A percentile compares a stretch with the other conserved stretches of the same genome.
Conservation (phyloP, 768 basidiomycete genomes). For the Leccinum boreale region DNA sequence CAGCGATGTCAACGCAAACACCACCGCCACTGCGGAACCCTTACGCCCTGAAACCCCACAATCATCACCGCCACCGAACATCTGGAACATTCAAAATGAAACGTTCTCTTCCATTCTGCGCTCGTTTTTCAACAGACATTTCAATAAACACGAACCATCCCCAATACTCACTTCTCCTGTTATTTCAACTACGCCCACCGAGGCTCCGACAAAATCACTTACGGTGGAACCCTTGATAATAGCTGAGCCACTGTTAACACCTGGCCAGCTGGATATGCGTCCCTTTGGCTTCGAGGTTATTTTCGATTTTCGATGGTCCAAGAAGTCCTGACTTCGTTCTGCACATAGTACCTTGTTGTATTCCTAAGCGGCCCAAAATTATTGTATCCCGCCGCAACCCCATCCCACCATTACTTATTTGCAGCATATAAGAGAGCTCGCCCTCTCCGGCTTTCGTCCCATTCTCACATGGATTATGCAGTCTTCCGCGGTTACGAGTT, state of each 20-base stretch:
- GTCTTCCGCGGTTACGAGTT: neutral
- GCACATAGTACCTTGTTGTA: conserved; percentile 20
- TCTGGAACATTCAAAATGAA: conserved; percentile 9
- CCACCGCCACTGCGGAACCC: conserved; percentile 24
- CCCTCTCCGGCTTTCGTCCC: no score
- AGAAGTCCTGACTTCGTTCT: conserved; percentile 12
- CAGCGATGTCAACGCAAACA: conserved; percentile 21
- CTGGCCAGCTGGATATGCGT: conserved; percentile 67
- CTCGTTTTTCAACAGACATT: conserved; percentile 21
- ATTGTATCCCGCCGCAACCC: conserved; percentile 11
- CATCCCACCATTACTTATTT: neutral
- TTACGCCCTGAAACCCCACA: conserved; percentile 14
- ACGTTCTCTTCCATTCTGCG: conserved; percentile 24
- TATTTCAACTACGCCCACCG: neutral
- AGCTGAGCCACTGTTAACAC: conserved; percentile 24
- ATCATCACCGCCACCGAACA: conserved; percentile 6
- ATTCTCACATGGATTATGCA: neutral
- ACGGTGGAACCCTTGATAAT: conserved; percentile 11
- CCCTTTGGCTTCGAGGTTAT: conserved; percentile 69
- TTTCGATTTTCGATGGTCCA: conserved; percentile 72
- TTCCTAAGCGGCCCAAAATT: conserved; percentile 9
- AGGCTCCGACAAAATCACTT: conserved; percentile 5
- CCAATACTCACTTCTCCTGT: neutral
- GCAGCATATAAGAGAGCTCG: neutral
- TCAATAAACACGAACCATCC: conserved; percentile 1